phyloP scores from a whole-genome alignment of 2,329 filamentous ascomycete genomes.

The Fusarium torulosum region DNA sequence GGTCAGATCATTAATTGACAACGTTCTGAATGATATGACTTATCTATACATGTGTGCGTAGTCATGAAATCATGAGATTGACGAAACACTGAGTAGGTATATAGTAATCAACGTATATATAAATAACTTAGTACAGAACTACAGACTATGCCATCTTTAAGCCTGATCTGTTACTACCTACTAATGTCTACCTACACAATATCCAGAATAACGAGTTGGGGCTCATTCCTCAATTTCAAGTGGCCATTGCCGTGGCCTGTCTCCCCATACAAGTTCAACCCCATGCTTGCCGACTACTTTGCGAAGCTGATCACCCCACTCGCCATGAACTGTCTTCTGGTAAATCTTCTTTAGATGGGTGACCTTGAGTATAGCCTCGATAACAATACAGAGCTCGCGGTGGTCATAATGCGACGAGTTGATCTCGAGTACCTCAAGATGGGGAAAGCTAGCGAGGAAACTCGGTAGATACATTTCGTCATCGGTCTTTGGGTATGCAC shows the following conservation, averaged over 20 bases:
- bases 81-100: not conserved
- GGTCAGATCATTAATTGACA: not conserved
- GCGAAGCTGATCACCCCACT: constrained; percentile 49
- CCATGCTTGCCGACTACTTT: constrained; percentile 41
- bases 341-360: constrained; percentile 53
- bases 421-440: constrained; percentile 54
- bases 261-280: constrained; percentile 50
- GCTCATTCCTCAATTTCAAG: constrained; percentile 37
- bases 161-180: not conserved
- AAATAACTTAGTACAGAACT: not conserved
- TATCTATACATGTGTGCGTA: not conserved
- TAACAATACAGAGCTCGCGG: constrained; percentile 48
- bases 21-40: not conserved
- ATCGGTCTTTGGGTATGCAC: constrained; percentile 46
- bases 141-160: not conserved
- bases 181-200: not conserved
- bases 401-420: constrained; percentile 49
- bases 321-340: constrained; percentile 50
- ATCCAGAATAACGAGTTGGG: not conserved
- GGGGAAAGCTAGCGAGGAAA: constrained; percentile 55
- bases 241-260: constrained; percentile 51
- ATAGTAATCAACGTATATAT: not conserved
- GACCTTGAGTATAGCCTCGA: constrained; percentile 50
- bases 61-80: not conserved
- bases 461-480: constrained; percentile 50